phyloP scores from a whole-genome alignment of 2,329 filamentous ascomycete species.

The Scopulariopsis brevicaulis region DNA sequence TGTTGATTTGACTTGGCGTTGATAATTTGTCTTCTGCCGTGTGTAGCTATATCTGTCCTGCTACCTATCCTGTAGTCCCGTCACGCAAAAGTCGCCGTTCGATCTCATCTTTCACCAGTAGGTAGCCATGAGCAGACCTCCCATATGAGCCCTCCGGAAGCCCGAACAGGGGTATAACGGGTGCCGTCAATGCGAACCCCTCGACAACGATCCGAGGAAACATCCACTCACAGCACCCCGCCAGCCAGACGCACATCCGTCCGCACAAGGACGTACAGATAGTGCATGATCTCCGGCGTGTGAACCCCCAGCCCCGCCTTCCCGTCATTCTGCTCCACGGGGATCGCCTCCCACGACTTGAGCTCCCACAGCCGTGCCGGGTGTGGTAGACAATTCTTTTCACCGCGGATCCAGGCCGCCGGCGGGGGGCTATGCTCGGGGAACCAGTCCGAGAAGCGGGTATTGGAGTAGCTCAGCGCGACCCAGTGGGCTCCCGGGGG shows the following conservation, averaged over 20 bases:
- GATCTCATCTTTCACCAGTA: too few relatives aligned
- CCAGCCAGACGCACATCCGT: not conserved
- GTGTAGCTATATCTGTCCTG: too few relatives aligned
- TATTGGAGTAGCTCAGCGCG: not conserved
- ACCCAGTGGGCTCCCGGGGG: conserved; percentile 1
- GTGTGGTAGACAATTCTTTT: not conserved
- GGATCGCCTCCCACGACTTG: not conserved
- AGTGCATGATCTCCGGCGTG: not conserved
- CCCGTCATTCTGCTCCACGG: not conserved
- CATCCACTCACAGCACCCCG: not conserved
- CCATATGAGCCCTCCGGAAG: too few relatives aligned
- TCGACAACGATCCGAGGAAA: too few relatives aligned
- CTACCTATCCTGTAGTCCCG: too few relatives aligned
- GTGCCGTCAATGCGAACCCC: too few relatives aligned
- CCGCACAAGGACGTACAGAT: not conserved
- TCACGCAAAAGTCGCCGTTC: too few relatives aligned
- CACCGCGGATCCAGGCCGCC: too few relatives aligned
- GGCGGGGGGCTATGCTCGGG: not conserved
- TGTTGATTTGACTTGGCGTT: too few relatives aligned
- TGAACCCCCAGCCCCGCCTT: not conserved
- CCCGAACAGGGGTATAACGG: too few relatives aligned
- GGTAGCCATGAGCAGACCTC: too few relatives aligned
- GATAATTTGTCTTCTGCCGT: too few relatives aligned
- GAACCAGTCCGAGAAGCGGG: not conserved
- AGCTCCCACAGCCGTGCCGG: not conserved